Evolutionary conservation across 192 early-diverging fungal species (phyloP), one percentile per base, ranked within the genome.

Genomic region (Chytriomyces sp.): DNA sequence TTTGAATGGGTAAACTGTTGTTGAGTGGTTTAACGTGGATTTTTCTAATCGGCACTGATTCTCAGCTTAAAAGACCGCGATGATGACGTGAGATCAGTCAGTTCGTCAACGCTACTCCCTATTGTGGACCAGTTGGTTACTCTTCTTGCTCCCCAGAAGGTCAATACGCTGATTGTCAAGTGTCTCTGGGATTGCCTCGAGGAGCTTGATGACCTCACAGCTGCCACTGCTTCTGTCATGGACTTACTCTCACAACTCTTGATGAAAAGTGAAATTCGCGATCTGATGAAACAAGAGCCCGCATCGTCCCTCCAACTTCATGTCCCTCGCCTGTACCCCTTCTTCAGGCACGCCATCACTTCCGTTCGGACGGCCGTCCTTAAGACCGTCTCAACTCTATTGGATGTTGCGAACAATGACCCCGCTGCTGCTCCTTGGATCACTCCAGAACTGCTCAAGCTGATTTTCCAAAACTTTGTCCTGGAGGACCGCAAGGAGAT

Each of bases 11-110:
- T 81, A 59, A 34, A 52, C 6, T 59, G 14, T 62, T n/a, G n/a
- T 37, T 37, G 2, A 2, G 2, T 28, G 10, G 17, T 60, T 60
- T 58, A 28, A n/a, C 36, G 28, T 17, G 17, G 40, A 60, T 22
- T 74, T 19, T 31, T 26, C 10, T 3, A 14, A 4, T 44, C 36
- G 3, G 33, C 39, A n/a, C 40, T 75, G 64, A 0, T 78, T 99
- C 34, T n/a, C n/a, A n/a, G n/a, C n/a, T n/a, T n/a, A n/a, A 87
- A 87, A 33, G 94, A 96, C 59, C 77, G 79, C 44, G 94, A 99
- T 78, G 98, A 99, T 75, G 96, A 98, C 75, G 96, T 99, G 25
- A 88, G 96, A 3, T 89, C 93, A 8, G 95, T 98, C 6, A 90
- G 93, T 10, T 95, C 98, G 0, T 89, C 93, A 3, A 92, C 94